Conservation (phyloP, 2,329 filamentous ascomycete species). For the Cordyceps tenuipes region DNA sequence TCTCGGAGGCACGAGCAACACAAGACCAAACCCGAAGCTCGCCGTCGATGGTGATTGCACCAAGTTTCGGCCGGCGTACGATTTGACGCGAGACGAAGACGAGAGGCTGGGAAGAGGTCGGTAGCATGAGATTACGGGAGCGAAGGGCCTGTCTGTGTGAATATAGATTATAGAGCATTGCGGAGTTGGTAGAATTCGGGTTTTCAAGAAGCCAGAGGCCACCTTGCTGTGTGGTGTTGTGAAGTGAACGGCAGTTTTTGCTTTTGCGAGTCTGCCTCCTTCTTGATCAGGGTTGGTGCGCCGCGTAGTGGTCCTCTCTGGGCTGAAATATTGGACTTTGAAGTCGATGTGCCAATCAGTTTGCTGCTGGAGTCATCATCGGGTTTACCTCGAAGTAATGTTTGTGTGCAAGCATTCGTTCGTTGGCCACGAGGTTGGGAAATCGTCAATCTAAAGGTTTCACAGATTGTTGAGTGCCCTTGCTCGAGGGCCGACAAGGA, state of each 20-base stretch:
- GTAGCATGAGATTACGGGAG: slow-evolving; percentile 18
- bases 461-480: neutral
- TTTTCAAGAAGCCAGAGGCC: neutral
- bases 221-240: neutral
- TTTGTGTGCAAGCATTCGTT: no score
- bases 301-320: neutral
- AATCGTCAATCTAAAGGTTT: no score
- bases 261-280: neutral
- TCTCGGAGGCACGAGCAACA: slow-evolving; percentile 84
- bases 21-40: slow-evolving; percentile 76
- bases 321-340: no score
- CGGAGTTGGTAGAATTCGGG: neutral
- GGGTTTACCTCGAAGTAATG: no score
- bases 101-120: slow-evolving; percentile 69
- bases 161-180: slow-evolving; percentile 10
- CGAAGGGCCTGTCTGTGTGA: neutral
- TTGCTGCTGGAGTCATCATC: no score
- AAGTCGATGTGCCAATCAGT: no score
- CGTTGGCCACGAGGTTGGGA: no score
- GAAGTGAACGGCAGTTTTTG: neutral
- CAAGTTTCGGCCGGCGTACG: slow-evolving; percentile 64
- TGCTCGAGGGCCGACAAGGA: no score
- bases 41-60: slow-evolving; percentile 29
- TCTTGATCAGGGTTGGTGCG: neutral
- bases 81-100: slow-evolving; percentile 64